Percentiles rank a stretch among this genome's conserved stretches.
Evolutionary conservation across 2,329 filamentous ascomycete species (phyloP).

Genomic region (Didymella segeticola): DNA sequence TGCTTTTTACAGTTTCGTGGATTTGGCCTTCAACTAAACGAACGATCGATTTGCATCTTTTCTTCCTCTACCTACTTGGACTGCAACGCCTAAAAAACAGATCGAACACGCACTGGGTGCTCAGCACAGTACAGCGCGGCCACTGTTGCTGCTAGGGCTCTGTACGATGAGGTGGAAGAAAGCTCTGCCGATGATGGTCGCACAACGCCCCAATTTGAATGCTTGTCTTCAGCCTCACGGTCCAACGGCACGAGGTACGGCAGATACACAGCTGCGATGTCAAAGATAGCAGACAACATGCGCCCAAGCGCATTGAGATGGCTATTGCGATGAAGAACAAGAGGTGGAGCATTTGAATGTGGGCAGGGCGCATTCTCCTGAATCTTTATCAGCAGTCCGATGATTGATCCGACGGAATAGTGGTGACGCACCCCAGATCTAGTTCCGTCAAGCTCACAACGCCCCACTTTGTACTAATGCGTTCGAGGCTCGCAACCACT

Average conservation of each 20-base stretch:
- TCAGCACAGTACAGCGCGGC: neutral
- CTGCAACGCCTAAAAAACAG: too few relatives aligned
- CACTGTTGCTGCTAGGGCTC: neutral
- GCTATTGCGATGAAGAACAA: too few relatives aligned
- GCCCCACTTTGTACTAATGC: constrained; percentile 1
- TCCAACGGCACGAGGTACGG: neutral
- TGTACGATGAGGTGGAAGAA: constrained; percentile 2
- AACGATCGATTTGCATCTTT: too few relatives aligned
- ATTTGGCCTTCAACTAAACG: too few relatives aligned
- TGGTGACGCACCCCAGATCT: constrained; percentile 11
- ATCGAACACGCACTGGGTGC: neutral
- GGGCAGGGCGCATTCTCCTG: neutral
- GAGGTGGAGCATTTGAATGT: too few relatives aligned
- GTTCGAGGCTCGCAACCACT: constrained; percentile 1
- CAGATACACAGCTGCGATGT: neutral
- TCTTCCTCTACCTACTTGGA: too few relatives aligned
- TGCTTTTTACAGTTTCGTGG: too few relatives aligned
- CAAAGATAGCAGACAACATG: neutral
- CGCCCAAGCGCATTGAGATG: neutral
- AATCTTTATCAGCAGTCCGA: neutral
- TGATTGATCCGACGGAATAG: neutral
- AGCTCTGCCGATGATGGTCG: neutral
- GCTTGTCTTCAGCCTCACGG: constrained; percentile 9
- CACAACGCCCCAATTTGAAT: neutral
- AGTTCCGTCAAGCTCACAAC: neutral